A percentile compares a stretch with the other conserved stretches of the same genome.
These are phyloP conservation scores for Flueggea neowawraea DNA, from an alignment of 441 rosid species.

Conservation along the genomic window DNA sequence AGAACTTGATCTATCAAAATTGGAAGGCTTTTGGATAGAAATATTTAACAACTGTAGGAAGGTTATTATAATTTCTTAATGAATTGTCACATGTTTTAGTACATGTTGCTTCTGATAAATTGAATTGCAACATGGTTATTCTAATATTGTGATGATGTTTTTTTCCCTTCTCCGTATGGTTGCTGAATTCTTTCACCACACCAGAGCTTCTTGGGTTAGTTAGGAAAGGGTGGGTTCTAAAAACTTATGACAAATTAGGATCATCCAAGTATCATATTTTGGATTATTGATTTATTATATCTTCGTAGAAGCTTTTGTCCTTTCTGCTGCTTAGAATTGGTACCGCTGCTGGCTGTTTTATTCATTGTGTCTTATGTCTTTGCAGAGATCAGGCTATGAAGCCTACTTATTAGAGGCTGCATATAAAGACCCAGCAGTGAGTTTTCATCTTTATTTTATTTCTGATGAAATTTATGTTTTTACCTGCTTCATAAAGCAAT, in stretches of 20 bases:
- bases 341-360: constrained; percentile 10
- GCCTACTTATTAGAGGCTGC: constrained; percentile 82
- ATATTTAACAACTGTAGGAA: too few species aligned
- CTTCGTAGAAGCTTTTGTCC: background rate
- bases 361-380: constrained; percentile 23
- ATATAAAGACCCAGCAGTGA: constrained; percentile 88
- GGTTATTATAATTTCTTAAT: too few species aligned
- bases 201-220: background rate
- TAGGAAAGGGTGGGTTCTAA: background rate
- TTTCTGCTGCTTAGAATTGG: too few species aligned
- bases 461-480: too few species aligned
- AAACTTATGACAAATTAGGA: background rate
- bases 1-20: too few species aligned
- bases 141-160: too few species aligned
- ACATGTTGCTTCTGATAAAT: too few species aligned
- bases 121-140: too few species aligned
- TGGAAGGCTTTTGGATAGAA: too few species aligned
- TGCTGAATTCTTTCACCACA: background rate
- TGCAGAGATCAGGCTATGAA: constrained; percentile 93
- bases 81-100: too few species aligned
- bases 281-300: background rate
- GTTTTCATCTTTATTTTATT: constrained; percentile 13
- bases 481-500: too few species aligned
- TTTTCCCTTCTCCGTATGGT: background rate
- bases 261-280: background rate